Evolutionary conservation across 352 stramenopile species (phyloP), one percentile per base, ranked within the genome.

Genomic region (Phytophthora palmivora): DNA sequence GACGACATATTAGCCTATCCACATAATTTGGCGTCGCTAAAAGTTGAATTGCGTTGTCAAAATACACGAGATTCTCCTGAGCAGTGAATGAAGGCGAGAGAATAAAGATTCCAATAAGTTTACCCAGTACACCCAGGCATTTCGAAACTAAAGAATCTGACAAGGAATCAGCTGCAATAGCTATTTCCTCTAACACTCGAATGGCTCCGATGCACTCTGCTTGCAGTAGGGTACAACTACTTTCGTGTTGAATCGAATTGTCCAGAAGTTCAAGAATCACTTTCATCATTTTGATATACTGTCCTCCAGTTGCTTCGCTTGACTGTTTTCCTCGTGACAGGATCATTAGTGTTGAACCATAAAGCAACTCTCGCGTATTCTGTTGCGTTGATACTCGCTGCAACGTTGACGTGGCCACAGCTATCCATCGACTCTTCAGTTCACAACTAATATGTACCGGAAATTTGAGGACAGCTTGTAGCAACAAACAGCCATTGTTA

Each of bases 211-310:
- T 15, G 26, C 48, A 63, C 28, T 67, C 63, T 42, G n/a, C 22
- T 58, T 56, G 34, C 22, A 52, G 38, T 28, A 71, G 47, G 2
- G 32, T 62, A 10, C 56, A 71, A 24, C 37, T 39, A 15, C 37
- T 46, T 49, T 58, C 36, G 15, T 58, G 48, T 46, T 71, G 43
- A 24, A 71, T 49, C 12, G 63, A 67, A 33, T 18, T 15, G 16
- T 53, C 39, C 32, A 71, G 16, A 26, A 36, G 4, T 24, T 37
- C 34, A 16, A 71, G 44, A 28, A 71, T 67, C 30, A 67, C 56
- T 55, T 67, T 71, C 38, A 67, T 51, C 36, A 71, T 49, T 30
- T 71, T 66, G 16, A 54, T 42, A 28, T 63, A 48, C 28, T 62
- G 48, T 19, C 57, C 42, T 16, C 41, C 33, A 11, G 42, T 41